Conservation (phyloP, 2,329 filamentous ascomycete genomes). For the Verticillium nonalfalfae region DNA sequence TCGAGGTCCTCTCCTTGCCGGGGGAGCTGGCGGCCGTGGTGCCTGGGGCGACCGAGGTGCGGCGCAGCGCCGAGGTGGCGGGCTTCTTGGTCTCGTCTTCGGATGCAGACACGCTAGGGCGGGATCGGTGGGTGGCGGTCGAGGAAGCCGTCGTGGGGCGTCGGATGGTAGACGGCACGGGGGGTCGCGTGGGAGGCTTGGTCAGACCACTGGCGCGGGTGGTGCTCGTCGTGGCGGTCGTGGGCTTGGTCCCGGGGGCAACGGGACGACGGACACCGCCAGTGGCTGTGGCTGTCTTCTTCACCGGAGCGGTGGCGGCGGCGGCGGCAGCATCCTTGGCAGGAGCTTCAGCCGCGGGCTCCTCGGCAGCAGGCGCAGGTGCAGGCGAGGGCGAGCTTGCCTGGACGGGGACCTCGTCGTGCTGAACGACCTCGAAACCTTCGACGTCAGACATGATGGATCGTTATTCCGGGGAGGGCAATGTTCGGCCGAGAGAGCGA, state of each 20-base stretch:
- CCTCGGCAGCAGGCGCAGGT: constrained; percentile 19
- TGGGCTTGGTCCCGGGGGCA: constrained; percentile 19
- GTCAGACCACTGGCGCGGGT: constrained; percentile 31
- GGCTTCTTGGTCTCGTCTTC: constrained; percentile 43
- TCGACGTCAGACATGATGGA: constrained; percentile 40
- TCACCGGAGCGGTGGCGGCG: constrained; percentile 16
- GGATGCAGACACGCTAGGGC: constrained; percentile 40
- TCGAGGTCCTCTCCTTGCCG: constrained; percentile 26
- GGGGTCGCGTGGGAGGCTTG: constrained; percentile 43
- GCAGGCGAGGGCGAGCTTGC: constrained; percentile 17
- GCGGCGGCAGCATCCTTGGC: constrained; percentile 21
- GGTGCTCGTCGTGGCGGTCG: constrained; percentile 20
- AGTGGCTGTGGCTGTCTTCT: constrained; percentile 27
- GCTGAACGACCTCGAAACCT: constrained; percentile 36
- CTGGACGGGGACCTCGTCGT: constrained; percentile 29
- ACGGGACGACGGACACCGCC: constrained; percentile 24
- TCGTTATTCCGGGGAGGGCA: neutral
- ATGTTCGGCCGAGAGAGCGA: neutral
- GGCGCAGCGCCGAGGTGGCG: constrained; percentile 29
- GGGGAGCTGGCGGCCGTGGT: constrained; percentile 19
- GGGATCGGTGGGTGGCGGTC: constrained; percentile 35
- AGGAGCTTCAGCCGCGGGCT: constrained; percentile 21
- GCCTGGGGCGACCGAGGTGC: constrained; percentile 35
- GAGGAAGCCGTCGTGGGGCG: constrained; percentile 24
- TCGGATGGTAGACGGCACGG: constrained; percentile 26